These are phyloP conservation scores for Yamadazyma philogaea DNA, from an alignment of 805 yeast species.

Conservation along the genomic window DNA sequence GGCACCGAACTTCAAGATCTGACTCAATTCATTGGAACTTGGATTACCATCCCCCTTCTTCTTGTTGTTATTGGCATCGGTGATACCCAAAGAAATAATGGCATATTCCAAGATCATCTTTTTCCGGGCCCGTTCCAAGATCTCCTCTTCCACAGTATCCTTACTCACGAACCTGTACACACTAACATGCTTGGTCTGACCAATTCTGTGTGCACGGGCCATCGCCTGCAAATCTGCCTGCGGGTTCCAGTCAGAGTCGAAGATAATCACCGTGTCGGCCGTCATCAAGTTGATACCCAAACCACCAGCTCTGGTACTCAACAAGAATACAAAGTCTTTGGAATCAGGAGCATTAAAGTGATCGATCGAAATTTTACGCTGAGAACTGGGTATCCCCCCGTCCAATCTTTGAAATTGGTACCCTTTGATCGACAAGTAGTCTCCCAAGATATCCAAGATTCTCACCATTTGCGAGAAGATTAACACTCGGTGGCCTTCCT, in stretches of 20 bases:
- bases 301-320: conserved; percentile 98
- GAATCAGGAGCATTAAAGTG: conserved; percentile 94
- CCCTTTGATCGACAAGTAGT: conserved; percentile 84
- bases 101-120: conserved; percentile 99
- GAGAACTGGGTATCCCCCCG: conserved; percentile 94
- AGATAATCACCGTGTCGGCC: conserved; percentile 96
- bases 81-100: conserved; percentile 90
- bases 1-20: conserved; percentile 96
- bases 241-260: conserved; percentile 99
- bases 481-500: conserved; percentile 94
- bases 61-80: conserved; percentile 61
- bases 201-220: conserved; percentile 99
- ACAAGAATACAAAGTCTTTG: conserved; percentile 82
- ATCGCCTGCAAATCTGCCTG: conserved; percentile 99
- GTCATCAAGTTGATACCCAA: conserved; percentile 98
- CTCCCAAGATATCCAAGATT: conserved; percentile 92
- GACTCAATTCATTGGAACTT: conserved; percentile 77
- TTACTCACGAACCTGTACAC: conserved; percentile 97
- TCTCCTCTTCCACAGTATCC: conserved; percentile 97
- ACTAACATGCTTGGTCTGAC: conserved; percentile 98
- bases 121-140: conserved; percentile 91
- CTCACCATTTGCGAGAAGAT: conserved; percentile 97
- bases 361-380: conserved; percentile 90
- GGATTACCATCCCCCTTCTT: conserved; percentile 59
- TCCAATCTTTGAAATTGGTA: conserved; percentile 87